Evolutionary conservation across 495 filamentous ascomycete genomes (phyloP).

Genomic region (Xylaria sp.): DNA sequence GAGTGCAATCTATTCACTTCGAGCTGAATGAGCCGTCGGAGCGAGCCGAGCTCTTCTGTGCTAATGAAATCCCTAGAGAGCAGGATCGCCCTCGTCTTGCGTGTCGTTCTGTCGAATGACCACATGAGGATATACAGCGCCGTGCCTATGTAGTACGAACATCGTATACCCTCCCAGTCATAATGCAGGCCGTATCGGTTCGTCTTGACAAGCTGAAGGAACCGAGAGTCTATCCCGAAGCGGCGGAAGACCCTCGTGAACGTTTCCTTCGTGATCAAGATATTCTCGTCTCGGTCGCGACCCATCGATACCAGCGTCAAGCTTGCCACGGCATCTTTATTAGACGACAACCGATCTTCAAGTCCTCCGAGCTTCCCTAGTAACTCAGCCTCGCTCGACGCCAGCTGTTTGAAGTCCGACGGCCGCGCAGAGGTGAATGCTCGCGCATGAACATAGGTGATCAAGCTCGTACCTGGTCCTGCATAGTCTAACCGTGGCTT

Average conservation of each 20-base stretch:
- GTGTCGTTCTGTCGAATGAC: constrained; percentile 30
- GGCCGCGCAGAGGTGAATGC: background rate
- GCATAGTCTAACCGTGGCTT: background rate
- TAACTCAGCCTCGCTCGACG: background rate
- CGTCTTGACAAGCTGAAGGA: constrained; percentile 17
- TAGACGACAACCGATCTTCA: background rate
- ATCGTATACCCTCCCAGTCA: constrained; percentile 10
- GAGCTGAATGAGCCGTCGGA: constrained; percentile 31
- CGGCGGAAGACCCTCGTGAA: constrained; percentile 3
- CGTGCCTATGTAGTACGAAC: constrained; percentile 37
- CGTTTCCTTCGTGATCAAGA: background rate
- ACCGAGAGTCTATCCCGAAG: constrained; percentile 10
- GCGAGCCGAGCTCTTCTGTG: constrained; percentile 23
- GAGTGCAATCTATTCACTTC: constrained; percentile 21
- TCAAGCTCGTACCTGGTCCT: background rate
- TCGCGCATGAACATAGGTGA: constrained; percentile 14
- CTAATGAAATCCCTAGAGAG: constrained; percentile 30
- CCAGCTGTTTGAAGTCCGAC: constrained; percentile 8
- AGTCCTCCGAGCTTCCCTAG: background rate
- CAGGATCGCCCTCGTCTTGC: constrained; percentile 30
- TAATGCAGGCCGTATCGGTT: constrained; percentile 18
- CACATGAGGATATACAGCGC: constrained; percentile 37
- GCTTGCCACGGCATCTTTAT: constrained; percentile 37
- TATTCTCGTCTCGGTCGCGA: constrained; percentile 21
- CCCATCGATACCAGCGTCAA: constrained; percentile 62